phyloP scores from a whole-genome alignment of 495 filamentous ascomycete species.

The Neurospora sp. region DNA sequence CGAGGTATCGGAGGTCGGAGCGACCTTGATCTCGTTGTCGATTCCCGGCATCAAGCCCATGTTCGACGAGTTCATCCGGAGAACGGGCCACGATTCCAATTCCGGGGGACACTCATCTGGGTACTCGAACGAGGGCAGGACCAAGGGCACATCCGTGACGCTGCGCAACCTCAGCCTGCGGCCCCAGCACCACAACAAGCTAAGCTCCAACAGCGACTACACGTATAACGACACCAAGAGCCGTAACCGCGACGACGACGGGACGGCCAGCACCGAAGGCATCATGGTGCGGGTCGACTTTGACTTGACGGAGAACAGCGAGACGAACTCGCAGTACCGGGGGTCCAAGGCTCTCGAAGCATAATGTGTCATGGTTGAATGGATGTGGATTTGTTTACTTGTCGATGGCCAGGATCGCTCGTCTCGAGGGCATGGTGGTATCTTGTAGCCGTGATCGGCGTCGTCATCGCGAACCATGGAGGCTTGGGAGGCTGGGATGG shows the following conservation, averaged over 20 bases:
- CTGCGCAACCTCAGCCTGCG: background rate
- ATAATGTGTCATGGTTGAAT: background rate
- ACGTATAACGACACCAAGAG: conserved; percentile 1
- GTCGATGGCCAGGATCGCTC: too few species aligned
- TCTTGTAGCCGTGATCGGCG: background rate
- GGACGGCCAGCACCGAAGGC: conserved; percentile 4
- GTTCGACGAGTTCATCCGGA: conserved; percentile 17
- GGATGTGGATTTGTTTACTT: background rate
- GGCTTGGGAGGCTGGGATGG: background rate
- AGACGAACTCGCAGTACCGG: background rate
- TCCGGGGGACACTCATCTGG: background rate
- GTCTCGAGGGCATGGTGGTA: too few species aligned
- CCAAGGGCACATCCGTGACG: background rate
- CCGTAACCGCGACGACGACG: background rate
- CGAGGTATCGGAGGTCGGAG: conserved; percentile 34
- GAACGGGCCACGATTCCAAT: background rate
- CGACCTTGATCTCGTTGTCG: conserved; percentile 35
- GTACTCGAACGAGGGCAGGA: background rate
- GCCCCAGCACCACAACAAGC: background rate
- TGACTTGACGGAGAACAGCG: background rate
- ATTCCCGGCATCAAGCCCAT: conserved; percentile 35
- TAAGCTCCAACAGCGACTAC: background rate
- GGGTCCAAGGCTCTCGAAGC: background rate
- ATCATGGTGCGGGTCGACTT: conserved; percentile 10
- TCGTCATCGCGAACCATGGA: background rate